Evolutionary conservation across 106 monocot species (phyloP), one percentile per base, ranked within the genome.

Genomic region (Apostasia ramifera): DNA sequence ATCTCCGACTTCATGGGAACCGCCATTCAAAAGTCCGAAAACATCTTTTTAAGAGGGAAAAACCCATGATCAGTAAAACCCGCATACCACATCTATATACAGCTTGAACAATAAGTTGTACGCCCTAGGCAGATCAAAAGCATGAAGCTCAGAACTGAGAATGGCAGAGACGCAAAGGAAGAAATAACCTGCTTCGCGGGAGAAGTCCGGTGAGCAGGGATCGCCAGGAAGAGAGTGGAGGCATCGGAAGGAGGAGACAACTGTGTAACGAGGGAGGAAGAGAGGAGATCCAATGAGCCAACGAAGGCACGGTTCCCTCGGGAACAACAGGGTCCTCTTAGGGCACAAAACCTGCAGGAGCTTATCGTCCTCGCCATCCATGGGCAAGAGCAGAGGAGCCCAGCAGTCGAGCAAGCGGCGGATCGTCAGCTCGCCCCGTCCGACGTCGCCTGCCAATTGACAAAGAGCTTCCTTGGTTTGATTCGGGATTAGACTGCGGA

Each of bases 281-380:
- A 77, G 70, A 10, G 82, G 76, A 47, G 86, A 79, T 65, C 86
- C 86, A 74, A 86, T 59, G 55, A 86, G 76, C 86, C 86, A 86
- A 11, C 70, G 77, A 47, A 85, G 6, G 5, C 66, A 59, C 44
- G 67, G 46, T 12, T 7, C 40, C 52, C 13, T n/a, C 9, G 37
- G 63, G 45, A 13, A 57, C 9, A 79, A 66, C 50, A 86, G 76
- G 10, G 73, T 48, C 62, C 38, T 70, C 76, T 71, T 82, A 8
- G 76, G 71, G 82, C 79, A 86, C 44, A 82, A 73, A 43, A 86
- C 66, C 45, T 73, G 68, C 47, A 79, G 62, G 71, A 71, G 15
- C 48, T 58, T 60, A 38, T 50, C 52, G 1, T 57, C 44, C 6
- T 61, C 62, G 15, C 37, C 81, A 41, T 63, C 74, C 79, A 79